A percentile compares a stretch with the other conserved stretches of the same genome.
These are phyloP conservation scores for Diaporthe ampelina DNA, from an alignment of 2,329 filamentous ascomycete genomes.

Conservation along the genomic window DNA sequence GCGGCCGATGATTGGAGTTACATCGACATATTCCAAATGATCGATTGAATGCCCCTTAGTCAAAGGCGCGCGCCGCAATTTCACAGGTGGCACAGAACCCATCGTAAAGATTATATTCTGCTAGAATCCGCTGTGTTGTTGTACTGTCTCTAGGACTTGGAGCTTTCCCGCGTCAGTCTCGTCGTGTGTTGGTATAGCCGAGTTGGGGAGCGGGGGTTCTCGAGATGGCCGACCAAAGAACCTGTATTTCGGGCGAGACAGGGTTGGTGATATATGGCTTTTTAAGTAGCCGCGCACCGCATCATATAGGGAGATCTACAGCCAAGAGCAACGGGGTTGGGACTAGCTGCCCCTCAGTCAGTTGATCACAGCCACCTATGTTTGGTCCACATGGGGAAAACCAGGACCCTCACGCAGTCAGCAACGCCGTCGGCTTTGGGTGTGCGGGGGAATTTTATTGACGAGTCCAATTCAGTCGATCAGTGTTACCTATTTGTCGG, in stretches of 20 bases:
- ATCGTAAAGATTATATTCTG: background rate
- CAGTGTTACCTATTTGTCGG: conserved; percentile 9
- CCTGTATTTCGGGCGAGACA: background rate
- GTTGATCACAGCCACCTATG: background rate
- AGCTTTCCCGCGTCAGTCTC: background rate
- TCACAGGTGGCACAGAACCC: background rate
- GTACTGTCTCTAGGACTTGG: background rate
- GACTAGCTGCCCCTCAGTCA: background rate
- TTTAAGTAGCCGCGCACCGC: background rate
- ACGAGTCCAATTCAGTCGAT: background rate
- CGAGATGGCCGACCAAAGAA: background rate
- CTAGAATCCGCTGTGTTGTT: background rate
- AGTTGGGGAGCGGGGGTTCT: background rate
- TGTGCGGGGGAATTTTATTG: conserved; percentile 11
- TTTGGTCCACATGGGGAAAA: conserved; percentile 34
- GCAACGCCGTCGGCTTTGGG: conserved; percentile 1
- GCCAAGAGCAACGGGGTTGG: background rate
- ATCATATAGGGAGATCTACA: background rate
- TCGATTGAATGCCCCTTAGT: conserved; percentile 42
- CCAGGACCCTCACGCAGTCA: conserved; percentile 6
- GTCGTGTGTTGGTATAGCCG: background rate
- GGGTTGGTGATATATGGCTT: background rate
- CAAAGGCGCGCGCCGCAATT: conserved; percentile 9
- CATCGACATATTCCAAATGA: conserved; percentile 50
- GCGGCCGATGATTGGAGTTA: conserved; percentile 51